Percentiles rank a stretch among this genome's conserved stretches.
Conservation (phyloP, 768 basidiomycete genomes). For the Harrya chromipes region DNA sequence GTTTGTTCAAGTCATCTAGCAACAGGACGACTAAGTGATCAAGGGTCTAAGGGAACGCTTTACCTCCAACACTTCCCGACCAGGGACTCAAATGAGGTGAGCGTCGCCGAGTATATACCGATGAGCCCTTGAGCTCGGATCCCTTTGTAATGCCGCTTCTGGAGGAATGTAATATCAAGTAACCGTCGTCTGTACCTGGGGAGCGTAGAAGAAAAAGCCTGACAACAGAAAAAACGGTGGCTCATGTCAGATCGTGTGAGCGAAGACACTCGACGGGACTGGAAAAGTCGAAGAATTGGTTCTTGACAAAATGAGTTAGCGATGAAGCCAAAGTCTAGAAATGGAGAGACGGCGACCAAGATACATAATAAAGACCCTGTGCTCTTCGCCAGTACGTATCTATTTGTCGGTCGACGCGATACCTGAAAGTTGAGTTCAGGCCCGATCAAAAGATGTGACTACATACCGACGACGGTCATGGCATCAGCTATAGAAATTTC, state of each 20-base stretch:
- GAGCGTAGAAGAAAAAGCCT: neutral
- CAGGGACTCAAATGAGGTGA: no score
- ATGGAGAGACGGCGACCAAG: neutral
- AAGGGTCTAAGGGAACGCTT: neutral
- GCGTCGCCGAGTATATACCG: no score
- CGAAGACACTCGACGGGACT: neutral
- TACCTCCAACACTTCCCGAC: neutral
- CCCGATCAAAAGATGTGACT: constrained; percentile 2
- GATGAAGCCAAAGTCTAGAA: neutral
- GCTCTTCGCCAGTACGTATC: neutral
- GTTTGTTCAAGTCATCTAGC: neutral
- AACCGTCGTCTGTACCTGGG: constrained; percentile 2
- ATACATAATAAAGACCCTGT: no score
- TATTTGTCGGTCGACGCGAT: neutral
- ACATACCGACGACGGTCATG: no score
- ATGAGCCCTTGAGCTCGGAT: no score
- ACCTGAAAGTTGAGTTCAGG: constrained; percentile 4
- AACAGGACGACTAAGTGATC: neutral
- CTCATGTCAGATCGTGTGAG: constrained; percentile 4
- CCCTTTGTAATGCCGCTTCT: neutral
- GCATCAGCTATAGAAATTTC: neutral
- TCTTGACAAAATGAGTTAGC: neutral
- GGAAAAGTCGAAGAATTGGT: neutral
- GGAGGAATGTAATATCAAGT: neutral
- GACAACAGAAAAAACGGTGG: neutral